These are phyloP conservation scores for Fragilariopsis cylindrus DNA, from an alignment of 108 stramenopile species.

Conservation along the genomic window DNA sequence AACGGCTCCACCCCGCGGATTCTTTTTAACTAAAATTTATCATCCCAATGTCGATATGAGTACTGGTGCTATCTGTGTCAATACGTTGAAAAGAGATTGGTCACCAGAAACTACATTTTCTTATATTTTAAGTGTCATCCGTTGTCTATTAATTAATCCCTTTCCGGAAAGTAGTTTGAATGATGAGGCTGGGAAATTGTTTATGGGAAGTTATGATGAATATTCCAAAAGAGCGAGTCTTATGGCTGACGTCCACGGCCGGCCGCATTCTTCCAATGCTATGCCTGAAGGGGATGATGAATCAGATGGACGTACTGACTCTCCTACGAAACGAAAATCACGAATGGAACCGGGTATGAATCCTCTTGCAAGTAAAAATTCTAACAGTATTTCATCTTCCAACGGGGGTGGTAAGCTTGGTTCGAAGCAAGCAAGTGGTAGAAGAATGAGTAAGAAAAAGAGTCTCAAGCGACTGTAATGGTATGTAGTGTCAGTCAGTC, in stretches of 20 bases:
- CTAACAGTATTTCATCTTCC: slow-evolving; percentile 30
- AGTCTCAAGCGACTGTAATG: slow-evolving; percentile 68
- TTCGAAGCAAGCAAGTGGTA: slow-evolving; percentile 23
- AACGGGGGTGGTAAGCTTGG: slow-evolving; percentile 20
- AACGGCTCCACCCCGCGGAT: slow-evolving; percentile 91
- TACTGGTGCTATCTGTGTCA: slow-evolving; percentile 98
- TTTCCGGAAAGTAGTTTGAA: slow-evolving; percentile 98
- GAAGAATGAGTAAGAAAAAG: slow-evolving; percentile 62
- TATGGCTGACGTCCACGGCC: slow-evolving; percentile 94
- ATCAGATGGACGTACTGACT: slow-evolving; percentile 14
- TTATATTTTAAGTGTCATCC: slow-evolving; percentile 97
- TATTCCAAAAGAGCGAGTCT: slow-evolving; percentile 91
- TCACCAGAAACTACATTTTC: slow-evolving; percentile 80
- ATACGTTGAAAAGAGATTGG: slow-evolving; percentile 98
- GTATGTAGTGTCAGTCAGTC: background rate
- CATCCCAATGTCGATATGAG: slow-evolving; percentile 97
- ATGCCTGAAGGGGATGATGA: slow-evolving; percentile 23
- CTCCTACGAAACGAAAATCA: slow-evolving; percentile 14
- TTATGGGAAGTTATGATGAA: slow-evolving; percentile 99
- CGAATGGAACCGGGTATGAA: slow-evolving; percentile 18
- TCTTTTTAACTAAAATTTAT: slow-evolving; percentile 97
- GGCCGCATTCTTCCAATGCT: slow-evolving; percentile 20
- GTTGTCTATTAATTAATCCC: slow-evolving; percentile 97
- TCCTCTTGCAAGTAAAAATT: slow-evolving; percentile 43
- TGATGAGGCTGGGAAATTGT: slow-evolving; percentile 98